Percentiles rank a stretch among this genome's conserved stretches.
phyloP scores from a whole-genome alignment of 352 stramenopile genomes.

The Blastocystis sp. region DNA sequence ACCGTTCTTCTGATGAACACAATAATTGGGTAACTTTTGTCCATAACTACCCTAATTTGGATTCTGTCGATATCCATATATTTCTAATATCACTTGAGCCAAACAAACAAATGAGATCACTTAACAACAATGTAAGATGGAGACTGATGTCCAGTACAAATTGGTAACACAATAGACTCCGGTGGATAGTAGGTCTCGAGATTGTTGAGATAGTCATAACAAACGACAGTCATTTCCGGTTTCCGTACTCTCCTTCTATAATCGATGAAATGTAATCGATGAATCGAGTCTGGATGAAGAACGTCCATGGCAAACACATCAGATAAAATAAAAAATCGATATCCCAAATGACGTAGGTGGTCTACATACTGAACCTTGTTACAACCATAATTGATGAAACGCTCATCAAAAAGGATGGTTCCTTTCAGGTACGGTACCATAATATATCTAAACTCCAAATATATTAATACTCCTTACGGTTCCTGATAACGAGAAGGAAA shows the following conservation, averaged over 20 bases:
- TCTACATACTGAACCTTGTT: conserved; percentile 60
- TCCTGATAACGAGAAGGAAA: conserved; percentile 45
- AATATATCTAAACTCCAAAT: not conserved
- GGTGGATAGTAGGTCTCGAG: not conserved
- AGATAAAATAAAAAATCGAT: conserved; percentile 21
- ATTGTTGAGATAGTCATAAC: conserved; percentile 19
- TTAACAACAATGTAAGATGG: not conserved
- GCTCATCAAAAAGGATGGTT: conserved; percentile 41
- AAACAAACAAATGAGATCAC: not conserved
- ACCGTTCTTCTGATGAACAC: not conserved
- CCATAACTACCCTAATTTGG: not conserved
- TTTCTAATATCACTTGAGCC: not conserved
- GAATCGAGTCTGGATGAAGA: conserved; percentile 12
- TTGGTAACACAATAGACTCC: not conserved
- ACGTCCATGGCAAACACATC: conserved; percentile 34
- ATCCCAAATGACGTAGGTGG: conserved; percentile 21
- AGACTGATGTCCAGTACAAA: not conserved
- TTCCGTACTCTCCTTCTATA: not conserved
- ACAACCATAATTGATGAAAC: conserved; percentile 65
- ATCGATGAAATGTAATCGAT: not conserved
- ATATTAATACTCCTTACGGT: not conserved
- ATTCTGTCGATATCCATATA: too few relatives aligned
- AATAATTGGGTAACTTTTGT: not conserved
- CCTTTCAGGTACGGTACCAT: not conserved
- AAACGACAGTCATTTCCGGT: conserved; percentile 29